Base-by-base conservation (phyloP, 495 filamentous ascomycete genomes). In the Talaromyces ruber region DNA sequence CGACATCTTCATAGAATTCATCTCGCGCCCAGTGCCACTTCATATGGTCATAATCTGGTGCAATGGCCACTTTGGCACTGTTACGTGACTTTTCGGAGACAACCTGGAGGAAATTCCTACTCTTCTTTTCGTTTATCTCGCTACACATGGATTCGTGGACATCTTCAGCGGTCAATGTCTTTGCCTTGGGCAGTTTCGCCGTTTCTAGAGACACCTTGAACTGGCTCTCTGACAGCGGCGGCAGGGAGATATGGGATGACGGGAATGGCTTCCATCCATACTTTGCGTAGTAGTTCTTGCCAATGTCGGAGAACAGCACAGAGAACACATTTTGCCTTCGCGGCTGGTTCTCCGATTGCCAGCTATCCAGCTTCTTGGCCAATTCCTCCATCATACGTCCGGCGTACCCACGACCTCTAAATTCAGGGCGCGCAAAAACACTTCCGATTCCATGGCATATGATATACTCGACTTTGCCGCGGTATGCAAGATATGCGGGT, bases 271-370 rank as follows among this genome's bases (percentile, higher is more conserved):
- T 74, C 94, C 94, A 98, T 28, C 92, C 94, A 64, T 84, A 82
- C 57, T 79, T 81, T 7, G 91, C 82, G 72, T 97, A 98, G 72
- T 95, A 97, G n/a, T 73, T 72, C 78, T 95, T 96, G 4, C 94
- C 94, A 67, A 98, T 97, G 72, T 98, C 94, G 9, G 93, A 97
- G 74, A 88, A 98, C 32, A 98, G 73, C 25, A 93, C 83, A 8
- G 87, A 88, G 68, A 90, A 92, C 21, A 84, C 62, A 14, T 73
- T 71, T 24, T 71, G 71, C 58, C 71, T 67, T 18, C 73, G 69
- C 1, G 51, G 45, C 53, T 78, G 71, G 34, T 72, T 68, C 6
- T 77, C 79, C 37, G 72, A 75, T 61, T 84, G 76, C 79, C 80
- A 83, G 14, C 66, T 80, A 67, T 82, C 74, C 52, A 86, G 71